Evolutionary conservation across 441 rosid genomes (phyloP), one percentile per base, ranked within the genome.

Genomic region (Populus tomentosa): DNA sequence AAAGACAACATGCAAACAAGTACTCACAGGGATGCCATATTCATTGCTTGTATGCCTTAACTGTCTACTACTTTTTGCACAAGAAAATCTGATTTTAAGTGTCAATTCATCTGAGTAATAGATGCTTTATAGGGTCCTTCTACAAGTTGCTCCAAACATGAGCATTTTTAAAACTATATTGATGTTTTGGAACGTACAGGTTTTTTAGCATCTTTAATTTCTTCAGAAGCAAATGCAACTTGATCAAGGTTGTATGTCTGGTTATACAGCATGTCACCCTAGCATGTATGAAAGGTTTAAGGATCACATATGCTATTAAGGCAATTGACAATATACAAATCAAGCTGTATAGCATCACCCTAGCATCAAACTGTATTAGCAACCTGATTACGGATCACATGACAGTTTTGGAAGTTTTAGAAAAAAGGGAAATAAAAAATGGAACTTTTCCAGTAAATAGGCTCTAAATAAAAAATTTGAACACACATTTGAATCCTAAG

Each of bases 191-290:
- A 42, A 86, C 89, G 72, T 92, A 94, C 98, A 61, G 97, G 93
- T 87, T 94, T 95, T 53, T 97, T 98, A 50, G 98, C 99, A 85
- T 97, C 98, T 89, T 94, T 93, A 83, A 94, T 83, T 50, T 98
- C 97, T 87, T 97, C 98, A 20, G 97, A 80, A 32, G 99, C 98
- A 82, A 91, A 91, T 68, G 97, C 87, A 80, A 97, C 98, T 92
- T 97, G 98, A 84, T 97, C 98, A 24, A 94, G 99, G 81, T 92
- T 97, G 85, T 91, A 94, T 0, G 98, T 93, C 77, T 97, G 98
- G 82, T 91, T 93, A 80, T 93, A 93, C 7, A 97, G 95, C 97
- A 97, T 93, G 82, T 97, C 98, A 6, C 98, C 92, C 70, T 97
- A 98, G 73, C 98, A 98, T 94, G 87, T 73, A 21, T 78, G 79